Percentiles rank a stretch among this genome's conserved stretches.
Conservation (phyloP, 1,139 yeast species). For the Sugiyamaella japonica region DNA sequence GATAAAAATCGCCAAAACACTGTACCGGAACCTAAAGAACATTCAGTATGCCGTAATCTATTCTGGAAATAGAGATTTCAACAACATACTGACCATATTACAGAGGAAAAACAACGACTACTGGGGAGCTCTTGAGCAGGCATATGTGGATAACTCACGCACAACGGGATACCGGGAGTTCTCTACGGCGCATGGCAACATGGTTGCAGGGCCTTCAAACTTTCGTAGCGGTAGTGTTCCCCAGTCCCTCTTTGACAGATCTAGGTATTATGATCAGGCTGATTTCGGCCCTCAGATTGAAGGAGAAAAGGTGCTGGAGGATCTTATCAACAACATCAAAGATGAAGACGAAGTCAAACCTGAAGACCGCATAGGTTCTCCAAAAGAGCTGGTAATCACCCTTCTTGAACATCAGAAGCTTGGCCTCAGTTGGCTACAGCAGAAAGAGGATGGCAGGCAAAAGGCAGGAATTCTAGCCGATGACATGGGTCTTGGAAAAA, state of each 20-base stretch:
- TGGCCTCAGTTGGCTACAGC: constrained; percentile 79
- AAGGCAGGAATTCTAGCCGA: constrained; percentile 54
- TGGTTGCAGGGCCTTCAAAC: not conserved
- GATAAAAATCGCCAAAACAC: not conserved
- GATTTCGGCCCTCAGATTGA: not conserved
- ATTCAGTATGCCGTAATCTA: not conserved
- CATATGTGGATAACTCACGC: not conserved
- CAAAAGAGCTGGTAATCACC: constrained; percentile 62
- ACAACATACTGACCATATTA: not conserved
- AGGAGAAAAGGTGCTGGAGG: constrained; percentile 46
- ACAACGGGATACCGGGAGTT: not conserved
- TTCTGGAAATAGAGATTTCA: not conserved
- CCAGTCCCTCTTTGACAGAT: not conserved
- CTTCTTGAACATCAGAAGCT: constrained; percentile 80
- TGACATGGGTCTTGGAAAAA: constrained; percentile 59
- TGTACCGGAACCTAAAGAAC: not conserved
- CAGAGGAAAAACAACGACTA: not conserved
- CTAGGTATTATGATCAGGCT: not conserved
- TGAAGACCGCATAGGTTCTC: constrained; percentile 64
- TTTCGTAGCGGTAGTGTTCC: not conserved
- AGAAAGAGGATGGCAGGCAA: constrained; percentile 57
- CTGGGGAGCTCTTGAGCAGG: constrained; percentile 4
- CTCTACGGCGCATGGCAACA: not conserved
- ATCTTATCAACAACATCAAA: constrained; percentile 64
- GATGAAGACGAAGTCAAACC: constrained; percentile 52